These are phyloP conservation scores for Trichoderma afroharzianum DNA, from an alignment of 2,329 filamentous ascomycete species.

Conservation along the genomic window DNA sequence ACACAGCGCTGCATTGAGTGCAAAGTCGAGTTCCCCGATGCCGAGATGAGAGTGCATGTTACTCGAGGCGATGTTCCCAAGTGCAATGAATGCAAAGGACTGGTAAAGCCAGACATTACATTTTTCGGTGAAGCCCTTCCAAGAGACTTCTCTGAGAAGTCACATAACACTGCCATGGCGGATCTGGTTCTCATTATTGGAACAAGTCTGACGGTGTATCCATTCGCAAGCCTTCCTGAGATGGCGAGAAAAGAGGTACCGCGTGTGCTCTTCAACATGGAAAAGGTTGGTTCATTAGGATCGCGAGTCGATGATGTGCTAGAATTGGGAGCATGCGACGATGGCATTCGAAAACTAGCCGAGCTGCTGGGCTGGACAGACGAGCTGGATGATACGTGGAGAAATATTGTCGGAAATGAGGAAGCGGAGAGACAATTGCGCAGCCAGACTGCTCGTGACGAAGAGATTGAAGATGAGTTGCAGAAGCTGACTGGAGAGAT, in stretches of 20 bases:
- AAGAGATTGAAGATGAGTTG: slow-evolving; percentile 44
- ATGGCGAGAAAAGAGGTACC: slow-evolving; percentile 61
- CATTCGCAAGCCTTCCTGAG: slow-evolving; percentile 77
- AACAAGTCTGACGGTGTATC: slow-evolving; percentile 81
- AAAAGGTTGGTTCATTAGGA: slow-evolving; percentile 77
- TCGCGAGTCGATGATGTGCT: slow-evolving; percentile 78
- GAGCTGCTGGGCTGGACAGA: slow-evolving; percentile 78
- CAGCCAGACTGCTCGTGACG: slow-evolving; percentile 28
- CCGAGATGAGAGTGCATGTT: slow-evolving; percentile 70
- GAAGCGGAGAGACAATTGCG: slow-evolving; percentile 49
- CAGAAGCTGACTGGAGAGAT: slow-evolving; percentile 37
- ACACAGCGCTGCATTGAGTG: slow-evolving; percentile 90
- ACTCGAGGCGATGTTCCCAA: slow-evolving; percentile 63
- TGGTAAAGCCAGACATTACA: slow-evolving; percentile 92
- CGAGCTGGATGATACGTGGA: slow-evolving; percentile 77
- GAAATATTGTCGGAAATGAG: slow-evolving; percentile 59
- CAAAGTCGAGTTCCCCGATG: slow-evolving; percentile 65
- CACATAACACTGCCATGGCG: slow-evolving; percentile 53
- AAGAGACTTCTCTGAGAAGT: slow-evolving; percentile 33
- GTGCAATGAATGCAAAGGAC: slow-evolving; percentile 67
- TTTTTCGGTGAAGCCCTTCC: slow-evolving; percentile 78
- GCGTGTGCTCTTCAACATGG: slow-evolving; percentile 81
- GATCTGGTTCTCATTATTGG: slow-evolving; percentile 84
- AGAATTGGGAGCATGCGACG: slow-evolving; percentile 77
- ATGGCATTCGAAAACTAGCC: slow-evolving; percentile 73